Evolutionary conservation across 495 filamentous ascomycete genomes (phyloP).

Genomic region (Amorphotheca resinae): DNA sequence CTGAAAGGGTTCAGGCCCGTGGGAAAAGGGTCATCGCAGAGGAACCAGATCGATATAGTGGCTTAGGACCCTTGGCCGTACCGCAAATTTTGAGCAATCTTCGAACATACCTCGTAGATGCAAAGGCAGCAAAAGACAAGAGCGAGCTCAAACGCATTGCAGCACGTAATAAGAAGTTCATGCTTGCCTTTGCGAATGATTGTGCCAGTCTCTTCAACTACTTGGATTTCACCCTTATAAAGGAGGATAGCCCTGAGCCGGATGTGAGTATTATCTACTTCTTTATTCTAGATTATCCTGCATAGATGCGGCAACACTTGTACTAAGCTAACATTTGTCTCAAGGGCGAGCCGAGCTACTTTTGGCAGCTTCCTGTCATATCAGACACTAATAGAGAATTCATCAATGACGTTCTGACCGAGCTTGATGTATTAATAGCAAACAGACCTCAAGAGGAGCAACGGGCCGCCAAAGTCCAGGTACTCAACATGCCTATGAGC

Average conservation of each 20-base stretch:
- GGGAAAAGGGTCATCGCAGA: constrained; percentile 13
- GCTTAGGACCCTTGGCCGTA: constrained; percentile 3
- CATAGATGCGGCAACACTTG: background rate
- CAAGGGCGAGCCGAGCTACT: constrained; percentile 9
- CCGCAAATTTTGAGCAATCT: constrained; percentile 11
- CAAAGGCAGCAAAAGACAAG: constrained; percentile 5
- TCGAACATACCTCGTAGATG: constrained; percentile 17
- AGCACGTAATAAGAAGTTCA: constrained; percentile 19
- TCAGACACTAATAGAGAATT: constrained; percentile 10
- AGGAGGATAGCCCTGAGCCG: constrained; percentile 8
- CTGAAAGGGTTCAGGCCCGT: constrained; percentile 7
- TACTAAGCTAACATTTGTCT: constrained; percentile 1
- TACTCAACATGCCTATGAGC: constrained; percentile 1
- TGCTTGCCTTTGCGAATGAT: constrained; percentile 18
- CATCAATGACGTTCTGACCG: constrained; percentile 16
- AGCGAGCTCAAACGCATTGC: constrained; percentile 13
- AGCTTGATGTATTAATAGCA: constrained; percentile 7
- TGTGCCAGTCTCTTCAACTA: constrained; percentile 17
- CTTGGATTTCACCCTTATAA: constrained; percentile 11
- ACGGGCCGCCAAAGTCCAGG: background rate
- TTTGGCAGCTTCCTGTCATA: constrained; percentile 15
- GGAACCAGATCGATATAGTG: constrained; percentile 15
- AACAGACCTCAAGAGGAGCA: constrained; percentile 2
- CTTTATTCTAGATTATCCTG: background rate
- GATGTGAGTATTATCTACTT: constrained; percentile 3